These are phyloP conservation scores for Pseudocercospora crystallina DNA, from an alignment of 2,329 filamentous ascomycete genomes.

Conservation along the genomic window DNA sequence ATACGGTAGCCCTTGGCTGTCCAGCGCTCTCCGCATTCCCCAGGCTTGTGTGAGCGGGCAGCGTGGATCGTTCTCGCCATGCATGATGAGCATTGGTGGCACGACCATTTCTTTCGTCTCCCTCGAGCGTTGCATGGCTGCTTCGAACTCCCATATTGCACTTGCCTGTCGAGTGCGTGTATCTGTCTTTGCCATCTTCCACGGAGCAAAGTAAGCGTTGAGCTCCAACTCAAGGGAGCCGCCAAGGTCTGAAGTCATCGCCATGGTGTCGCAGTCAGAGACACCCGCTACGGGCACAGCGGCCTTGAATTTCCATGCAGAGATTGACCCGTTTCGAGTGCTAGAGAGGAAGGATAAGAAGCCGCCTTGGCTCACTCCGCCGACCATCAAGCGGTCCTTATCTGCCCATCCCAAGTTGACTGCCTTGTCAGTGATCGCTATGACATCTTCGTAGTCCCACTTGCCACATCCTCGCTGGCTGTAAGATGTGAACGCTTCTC, in stretches of 20 bases:
- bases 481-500: conserved; percentile 36
- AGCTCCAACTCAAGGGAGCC: conserved; percentile 29
- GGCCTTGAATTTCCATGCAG: conserved; percentile 39
- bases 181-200: conserved; percentile 26
- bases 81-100: conserved; percentile 38
- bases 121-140: conserved; percentile 19
- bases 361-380: conserved; percentile 43
- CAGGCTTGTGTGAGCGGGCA: conserved; percentile 38
- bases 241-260: conserved; percentile 35
- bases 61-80: conserved; percentile 36
- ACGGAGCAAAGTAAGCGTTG: conserved; percentile 28
- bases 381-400: conserved; percentile 34
- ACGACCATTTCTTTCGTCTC: conserved; percentile 18
- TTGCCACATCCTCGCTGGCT: conserved; percentile 34
- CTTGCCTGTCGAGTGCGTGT: conserved; percentile 23
- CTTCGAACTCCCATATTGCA: conserved; percentile 34
- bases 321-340: conserved; percentile 38
- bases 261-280: conserved; percentile 39
- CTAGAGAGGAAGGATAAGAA: conserved; percentile 40
- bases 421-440: conserved; percentile 37
- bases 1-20: conserved; percentile 30
- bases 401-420: conserved; percentile 37
- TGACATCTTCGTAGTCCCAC: conserved; percentile 41
- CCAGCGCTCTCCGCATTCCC: conserved; percentile 35
- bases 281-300: conserved; percentile 40